phyloP scores from a whole-genome alignment of 257 asterid species.

The Mentha longifolia region DNA sequence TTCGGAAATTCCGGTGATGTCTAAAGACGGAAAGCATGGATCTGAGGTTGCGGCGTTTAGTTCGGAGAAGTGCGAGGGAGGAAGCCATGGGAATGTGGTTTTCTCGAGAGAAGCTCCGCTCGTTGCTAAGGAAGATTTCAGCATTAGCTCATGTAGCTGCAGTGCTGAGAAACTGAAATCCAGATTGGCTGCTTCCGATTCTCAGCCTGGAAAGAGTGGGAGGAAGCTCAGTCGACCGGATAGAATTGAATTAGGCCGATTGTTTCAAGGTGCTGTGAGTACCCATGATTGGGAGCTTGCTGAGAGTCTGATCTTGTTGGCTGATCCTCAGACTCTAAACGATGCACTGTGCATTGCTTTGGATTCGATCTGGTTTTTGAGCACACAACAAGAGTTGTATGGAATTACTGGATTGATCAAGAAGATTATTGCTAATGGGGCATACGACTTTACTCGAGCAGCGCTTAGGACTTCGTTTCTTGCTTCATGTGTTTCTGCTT shows the following conservation, averaged over 20 bases:
- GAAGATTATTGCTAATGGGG: constrained; percentile 83
- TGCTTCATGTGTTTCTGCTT: constrained; percentile 97
- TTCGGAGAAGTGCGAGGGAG: constrained; percentile 57
- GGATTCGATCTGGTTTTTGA: constrained; percentile 95
- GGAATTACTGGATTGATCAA: constrained; percentile 85
- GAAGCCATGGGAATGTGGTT: constrained; percentile 63
- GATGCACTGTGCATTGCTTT: constrained; percentile 88
- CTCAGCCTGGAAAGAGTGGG: constrained; percentile 66
- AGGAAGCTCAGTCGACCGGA: constrained; percentile 89
- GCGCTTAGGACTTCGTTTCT: constrained; percentile 96
- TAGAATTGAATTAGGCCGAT: constrained; percentile 83
- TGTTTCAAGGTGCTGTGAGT: constrained; percentile 97
- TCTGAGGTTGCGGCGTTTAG: constrained; percentile 42
- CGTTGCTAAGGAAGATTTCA: constrained; percentile 56
- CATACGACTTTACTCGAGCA: constrained; percentile 93
- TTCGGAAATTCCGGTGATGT: constrained; percentile 32
- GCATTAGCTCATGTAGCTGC: constrained; percentile 59
- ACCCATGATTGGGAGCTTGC: constrained; percentile 93
- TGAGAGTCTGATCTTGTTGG: constrained; percentile 81
- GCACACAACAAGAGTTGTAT: constrained; percentile 67
- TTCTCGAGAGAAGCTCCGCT: constrained; percentile 77
- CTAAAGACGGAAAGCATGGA: constrained; percentile 34
- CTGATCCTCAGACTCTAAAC: constrained; percentile 92
- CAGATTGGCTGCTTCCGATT: constrained; percentile 62
- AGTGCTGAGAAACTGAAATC: constrained; percentile 85